Conservation (phyloP, 225 moss, liverwort and hornwort genomes). For the Asterella californica region DNA sequence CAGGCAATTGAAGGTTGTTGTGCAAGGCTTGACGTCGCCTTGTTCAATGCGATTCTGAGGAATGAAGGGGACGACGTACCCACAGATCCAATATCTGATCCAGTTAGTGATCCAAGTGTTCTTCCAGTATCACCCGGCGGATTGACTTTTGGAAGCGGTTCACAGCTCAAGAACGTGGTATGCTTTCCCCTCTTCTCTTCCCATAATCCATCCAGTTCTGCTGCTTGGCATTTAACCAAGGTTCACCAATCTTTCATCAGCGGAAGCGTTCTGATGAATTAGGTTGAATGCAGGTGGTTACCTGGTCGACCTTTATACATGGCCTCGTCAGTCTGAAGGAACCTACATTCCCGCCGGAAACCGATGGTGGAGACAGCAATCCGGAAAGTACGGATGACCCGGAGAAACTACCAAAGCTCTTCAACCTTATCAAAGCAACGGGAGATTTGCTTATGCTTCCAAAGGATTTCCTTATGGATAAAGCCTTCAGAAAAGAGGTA, state of each 20-base stretch:
- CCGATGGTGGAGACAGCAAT: slow-evolving; percentile 38
- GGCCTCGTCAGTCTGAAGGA: slow-evolving; percentile 62
- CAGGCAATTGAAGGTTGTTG: slow-evolving; percentile 86
- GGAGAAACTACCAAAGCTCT: slow-evolving; percentile 39
- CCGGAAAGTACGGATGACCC: slow-evolving; percentile 31
- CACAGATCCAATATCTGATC: slow-evolving; percentile 82
- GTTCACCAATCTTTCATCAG: neutral
- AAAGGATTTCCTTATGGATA: slow-evolving; percentile 79
- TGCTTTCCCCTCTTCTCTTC: slow-evolving; percentile 20
- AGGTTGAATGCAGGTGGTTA: slow-evolving; percentile 58
- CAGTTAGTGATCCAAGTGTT: slow-evolving; percentile 75
- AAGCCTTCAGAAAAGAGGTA: slow-evolving; percentile 70
- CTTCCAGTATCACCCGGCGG: slow-evolving; percentile 76
- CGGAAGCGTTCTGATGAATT: neutral
- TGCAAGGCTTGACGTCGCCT: slow-evolving; percentile 78
- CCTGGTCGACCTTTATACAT: slow-evolving; percentile 86
- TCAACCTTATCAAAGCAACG: slow-evolving; percentile 63
- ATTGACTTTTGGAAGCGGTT: slow-evolving; percentile 85
- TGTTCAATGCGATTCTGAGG: slow-evolving; percentile 90
- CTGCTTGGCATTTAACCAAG: no score
- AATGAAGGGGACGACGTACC: slow-evolving; percentile 71
- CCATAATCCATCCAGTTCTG: neutral
- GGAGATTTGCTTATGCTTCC: slow-evolving; percentile 77
- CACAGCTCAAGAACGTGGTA: slow-evolving; percentile 90
- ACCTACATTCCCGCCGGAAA: slow-evolving; percentile 41